Evolutionary conservation across 306 rosid species (phyloP).

Genomic region (Carpinus fangiana): DNA sequence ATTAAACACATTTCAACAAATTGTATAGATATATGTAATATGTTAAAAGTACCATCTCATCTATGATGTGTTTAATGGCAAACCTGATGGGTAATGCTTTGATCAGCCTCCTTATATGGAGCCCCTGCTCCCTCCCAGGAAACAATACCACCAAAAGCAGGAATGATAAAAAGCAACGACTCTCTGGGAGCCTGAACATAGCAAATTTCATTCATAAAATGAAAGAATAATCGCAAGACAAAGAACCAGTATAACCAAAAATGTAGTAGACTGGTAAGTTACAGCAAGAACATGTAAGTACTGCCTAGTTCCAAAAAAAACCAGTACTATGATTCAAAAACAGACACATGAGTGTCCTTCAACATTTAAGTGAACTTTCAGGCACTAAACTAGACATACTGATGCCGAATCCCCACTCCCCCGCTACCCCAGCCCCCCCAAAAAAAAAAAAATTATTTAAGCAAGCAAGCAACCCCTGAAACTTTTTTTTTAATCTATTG

Average conservation of each 20-base stretch:
- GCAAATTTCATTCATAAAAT: constrained; percentile 14
- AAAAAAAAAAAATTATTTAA: background rate
- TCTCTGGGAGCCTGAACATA: constrained; percentile 79
- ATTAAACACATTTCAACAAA: constrained; percentile 6
- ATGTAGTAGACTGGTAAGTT: background rate
- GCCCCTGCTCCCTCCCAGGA: constrained; percentile 95
- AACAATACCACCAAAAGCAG: constrained; percentile 90
- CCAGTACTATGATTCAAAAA: background rate
- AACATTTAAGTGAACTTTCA: background rate
- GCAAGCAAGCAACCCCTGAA: too few relatives aligned
- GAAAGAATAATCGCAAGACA: background rate
- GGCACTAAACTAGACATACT: background rate
- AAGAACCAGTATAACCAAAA: background rate
- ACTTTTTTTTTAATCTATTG: too few relatives aligned
- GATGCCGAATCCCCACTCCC: background rate
- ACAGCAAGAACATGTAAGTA: background rate
- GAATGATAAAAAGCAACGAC: constrained; percentile 78
- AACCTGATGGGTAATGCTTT: constrained; percentile 84
- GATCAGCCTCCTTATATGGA: constrained; percentile 77
- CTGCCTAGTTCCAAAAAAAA: background rate
- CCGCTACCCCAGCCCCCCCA: too few relatives aligned
- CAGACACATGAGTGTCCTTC: background rate
- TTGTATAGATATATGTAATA: background rate
- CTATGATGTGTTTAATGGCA: constrained; percentile 11
- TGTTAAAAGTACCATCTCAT: background rate